Evolutionary conservation across 805 yeast species (phyloP), one percentile per base, ranked within the genome.

Genomic region (Zygoascus flipseniorum): DNA sequence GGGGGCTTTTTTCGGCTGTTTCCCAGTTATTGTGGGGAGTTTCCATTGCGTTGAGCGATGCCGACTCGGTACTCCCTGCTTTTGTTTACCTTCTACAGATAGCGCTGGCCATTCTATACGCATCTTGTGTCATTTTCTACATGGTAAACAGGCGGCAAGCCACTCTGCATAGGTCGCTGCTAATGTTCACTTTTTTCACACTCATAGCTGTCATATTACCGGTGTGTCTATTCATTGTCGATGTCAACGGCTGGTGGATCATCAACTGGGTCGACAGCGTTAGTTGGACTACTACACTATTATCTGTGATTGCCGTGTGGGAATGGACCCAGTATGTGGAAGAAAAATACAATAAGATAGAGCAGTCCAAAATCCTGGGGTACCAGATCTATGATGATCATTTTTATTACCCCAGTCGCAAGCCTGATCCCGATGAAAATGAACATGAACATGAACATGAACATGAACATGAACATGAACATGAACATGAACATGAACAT

Each of bases 311-410:
- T 6, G 75, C 84, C 10, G 86, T 86, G 0, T 86, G 95, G 93
- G 95, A 86, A 66, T 88, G 95, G 92, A 76, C 85, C 56, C 86
- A 85, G 62, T 74, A 85, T 57, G 74, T 83, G 52, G 76, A 77
- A 50, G 72, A 76, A 11, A 66, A 83, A 43, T 82, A 81, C 68
- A 78, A 79, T 57, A 71, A 70, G 14, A 76, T 77, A 52, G 90
- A 86, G 60, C 80, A 81, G 44, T 83, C 81, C 55, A 87, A 92
- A 8, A 78, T 86, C 5, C 65, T 88, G 42, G 96, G 96, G 0
- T 71, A 95, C 55, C 81, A 82, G 16, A 78, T 85, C 45, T 84
- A 80, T 63, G 92, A 84, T 57, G 90, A 85, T 53, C 26, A 19
- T n/a, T 44, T 18, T 10, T 35, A 35, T 35, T n/a, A 35, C 16